These are phyloP conservation scores for Hypoxylon sp. DNA, from an alignment of 2,329 filamentous ascomycete genomes.

Conservation along the genomic window DNA sequence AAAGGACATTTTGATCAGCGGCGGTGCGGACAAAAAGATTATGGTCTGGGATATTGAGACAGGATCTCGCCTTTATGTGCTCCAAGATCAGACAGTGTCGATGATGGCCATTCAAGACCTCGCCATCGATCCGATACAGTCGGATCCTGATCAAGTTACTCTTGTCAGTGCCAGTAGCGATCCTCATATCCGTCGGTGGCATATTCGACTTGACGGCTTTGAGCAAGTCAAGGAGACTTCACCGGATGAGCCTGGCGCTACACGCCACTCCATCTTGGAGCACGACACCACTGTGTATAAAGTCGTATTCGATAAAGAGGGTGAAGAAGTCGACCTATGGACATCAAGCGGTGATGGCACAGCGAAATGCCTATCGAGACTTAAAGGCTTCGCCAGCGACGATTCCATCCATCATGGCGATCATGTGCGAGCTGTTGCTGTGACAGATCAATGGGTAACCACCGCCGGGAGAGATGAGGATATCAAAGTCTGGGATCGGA, in stretches of 20 bases:
- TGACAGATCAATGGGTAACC: constrained; percentile 82
- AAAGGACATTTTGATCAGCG: constrained; percentile 77
- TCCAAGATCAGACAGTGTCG: constrained; percentile 79
- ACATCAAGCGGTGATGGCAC: constrained; percentile 94
- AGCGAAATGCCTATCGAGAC: constrained; percentile 81
- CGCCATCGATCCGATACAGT: constrained; percentile 77
- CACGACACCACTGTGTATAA: constrained; percentile 95
- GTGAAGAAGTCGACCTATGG: constrained; percentile 82
- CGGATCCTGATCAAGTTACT: constrained; percentile 64
- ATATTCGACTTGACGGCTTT: constrained; percentile 66
- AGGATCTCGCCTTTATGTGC: constrained; percentile 77
- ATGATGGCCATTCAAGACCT: constrained; percentile 88
- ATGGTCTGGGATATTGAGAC: constrained; percentile 84
- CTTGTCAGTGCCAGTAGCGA: constrained; percentile 87
- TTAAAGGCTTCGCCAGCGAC: constrained; percentile 77
- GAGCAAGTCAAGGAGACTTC: constrained; percentile 68
- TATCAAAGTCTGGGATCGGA: constrained; percentile 87
- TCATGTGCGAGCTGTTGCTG: constrained; percentile 86
- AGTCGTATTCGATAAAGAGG: constrained; percentile 76
- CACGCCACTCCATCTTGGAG: constrained; percentile 72
- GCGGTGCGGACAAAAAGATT: constrained; percentile 83
- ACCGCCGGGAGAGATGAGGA: constrained; percentile 94
- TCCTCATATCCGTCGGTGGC: constrained; percentile 84
- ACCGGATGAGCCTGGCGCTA: constrained; percentile 58
- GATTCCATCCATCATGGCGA: constrained; percentile 85